Evolutionary conservation across 805 yeast genomes (phyloP), one percentile per base, ranked within the genome.

Genomic region (Ogataea methanolica): DNA sequence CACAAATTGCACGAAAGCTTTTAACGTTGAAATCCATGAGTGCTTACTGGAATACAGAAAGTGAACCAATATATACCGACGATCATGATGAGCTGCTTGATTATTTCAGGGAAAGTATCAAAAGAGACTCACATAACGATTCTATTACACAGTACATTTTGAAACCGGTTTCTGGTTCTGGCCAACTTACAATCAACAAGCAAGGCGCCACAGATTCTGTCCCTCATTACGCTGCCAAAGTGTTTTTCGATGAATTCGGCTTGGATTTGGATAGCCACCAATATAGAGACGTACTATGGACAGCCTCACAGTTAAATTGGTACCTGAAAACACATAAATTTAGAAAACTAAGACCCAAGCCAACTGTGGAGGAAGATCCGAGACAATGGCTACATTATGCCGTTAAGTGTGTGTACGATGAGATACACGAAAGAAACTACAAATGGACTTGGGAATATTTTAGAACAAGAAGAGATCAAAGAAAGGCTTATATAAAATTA

Each of bases 391-490:
- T 94, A 58, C 64, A 70, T 50, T 94, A 88, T 63, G 85, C 94
- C 6, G 92, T 88, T 1, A 67, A 75, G n/a, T 82, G 88, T 19
- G 87, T 94, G 2, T 66, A 80, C 39, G 73, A 80, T 48, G 96
- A 90, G 60, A 83, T 94, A 36, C 96, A 87, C 57, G 94, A 88
- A 49, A 80, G 76, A 57, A 81, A 87, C 61, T 77, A 82, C 56
- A 80, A 78, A 57, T 88, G 96, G 95, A 82, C 89, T 34, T 95
- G 99, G 99, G 94, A 77, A 4, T 78, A 78, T 59, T 80, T 92
- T 55, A 77, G 78, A 42, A 74, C 73, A 42, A 75, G 96, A 59
- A 71, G 95, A 53, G 87, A 87, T 51, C 82, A 85, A 60, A 72
- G 97, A 57, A 78, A 74, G 44, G 66, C 71, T 1, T 94, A 94